These are phyloP conservation scores for Zymoseptoria pseudotritici DNA, from an alignment of 2,329 filamentous ascomycete genomes.

Conservation along the genomic window DNA sequence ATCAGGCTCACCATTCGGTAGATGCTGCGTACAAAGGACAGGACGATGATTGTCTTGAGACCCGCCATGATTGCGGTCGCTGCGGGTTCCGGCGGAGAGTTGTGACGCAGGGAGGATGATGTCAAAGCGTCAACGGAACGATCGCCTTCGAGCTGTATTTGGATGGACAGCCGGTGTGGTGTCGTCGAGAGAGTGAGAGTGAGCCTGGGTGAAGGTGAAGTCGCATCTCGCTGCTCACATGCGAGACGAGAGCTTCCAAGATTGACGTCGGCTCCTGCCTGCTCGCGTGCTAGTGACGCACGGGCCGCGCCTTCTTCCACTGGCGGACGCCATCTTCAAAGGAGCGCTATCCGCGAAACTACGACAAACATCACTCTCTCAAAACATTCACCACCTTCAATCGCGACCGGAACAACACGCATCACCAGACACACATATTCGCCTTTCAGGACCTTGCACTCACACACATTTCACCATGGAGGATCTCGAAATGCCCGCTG, in stretches of 20 bases:
- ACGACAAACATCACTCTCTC: neutral
- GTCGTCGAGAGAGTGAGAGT: neutral
- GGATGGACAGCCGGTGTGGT: neutral
- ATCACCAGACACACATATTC: neutral
- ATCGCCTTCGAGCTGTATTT: neutral
- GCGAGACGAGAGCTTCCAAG: neutral
- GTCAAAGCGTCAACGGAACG: neutral
- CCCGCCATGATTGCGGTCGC: constrained; percentile 57
- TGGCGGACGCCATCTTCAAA: neutral
- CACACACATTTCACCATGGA: constrained; percentile 29
- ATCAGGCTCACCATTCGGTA: neutral
- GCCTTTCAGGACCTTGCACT: too few relatives aligned
- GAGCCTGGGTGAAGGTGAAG: neutral
- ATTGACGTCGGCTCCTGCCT: constrained; percentile 1
- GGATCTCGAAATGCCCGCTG: constrained; percentile 32
- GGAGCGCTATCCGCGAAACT: neutral
- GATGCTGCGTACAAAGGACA: constrained; percentile 70
- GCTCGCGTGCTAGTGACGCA: neutral
- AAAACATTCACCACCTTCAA: neutral
- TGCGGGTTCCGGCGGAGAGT: constrained; percentile 3
- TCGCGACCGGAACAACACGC: neutral
- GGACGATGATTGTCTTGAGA: constrained; percentile 96
- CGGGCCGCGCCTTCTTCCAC: neutral
- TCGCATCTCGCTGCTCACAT: neutral
- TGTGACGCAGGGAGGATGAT: constrained; percentile 1